Evolutionary conservation across 2,329 filamentous ascomycete species (phyloP).

Genomic region (Teratosphaeria viscida): DNA sequence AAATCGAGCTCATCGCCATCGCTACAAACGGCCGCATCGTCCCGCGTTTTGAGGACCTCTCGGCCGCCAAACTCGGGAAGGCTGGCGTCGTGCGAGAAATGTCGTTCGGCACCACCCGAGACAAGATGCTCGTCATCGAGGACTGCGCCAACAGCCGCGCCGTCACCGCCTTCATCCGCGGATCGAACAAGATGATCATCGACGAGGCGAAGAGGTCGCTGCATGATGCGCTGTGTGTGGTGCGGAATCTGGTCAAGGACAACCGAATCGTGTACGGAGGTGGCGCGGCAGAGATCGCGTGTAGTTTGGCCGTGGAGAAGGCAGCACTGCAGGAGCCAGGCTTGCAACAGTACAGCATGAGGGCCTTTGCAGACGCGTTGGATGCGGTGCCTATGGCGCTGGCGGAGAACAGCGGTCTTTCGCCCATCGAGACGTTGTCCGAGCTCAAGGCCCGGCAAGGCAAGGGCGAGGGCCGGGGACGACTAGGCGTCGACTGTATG

Average conservation of each 20-base stretch:
- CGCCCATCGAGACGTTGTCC: conserved; percentile 89
- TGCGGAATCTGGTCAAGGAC: conserved; percentile 89
- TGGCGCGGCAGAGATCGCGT: conserved; percentile 93
- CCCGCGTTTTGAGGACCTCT: conserved; percentile 91
- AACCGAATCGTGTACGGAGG: conserved; percentile 97
- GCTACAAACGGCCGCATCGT: conserved; percentile 97
- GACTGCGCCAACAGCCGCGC: conserved; percentile 97
- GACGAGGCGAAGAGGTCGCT: conserved; percentile 97
- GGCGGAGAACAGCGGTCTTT: conserved; percentile 92
- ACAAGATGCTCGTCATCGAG: conserved; percentile 99
- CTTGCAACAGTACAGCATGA: conserved; percentile 98
- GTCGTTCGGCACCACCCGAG: conserved; percentile 91
- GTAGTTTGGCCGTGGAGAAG: conserved; percentile 90
- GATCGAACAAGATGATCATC: conserved; percentile 99
- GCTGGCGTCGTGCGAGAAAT: conserved; percentile 90
- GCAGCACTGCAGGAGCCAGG: conserved; percentile 82
- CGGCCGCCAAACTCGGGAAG: conserved; percentile 75
- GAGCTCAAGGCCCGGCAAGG: conserved; percentile 94
- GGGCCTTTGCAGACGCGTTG: conserved; percentile 89
- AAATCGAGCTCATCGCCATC: conserved; percentile 97
- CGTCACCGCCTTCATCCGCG: conserved; percentile 90
- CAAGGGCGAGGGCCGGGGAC: conserved; percentile 62
- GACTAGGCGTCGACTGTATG: conserved; percentile 96
- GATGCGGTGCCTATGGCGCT: conserved; percentile 91
- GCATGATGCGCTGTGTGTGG: conserved; percentile 94